These are phyloP conservation scores for Coprinopsis sp. DNA, from an alignment of 768 basidiomycete genomes.

Conservation along the genomic window DNA sequence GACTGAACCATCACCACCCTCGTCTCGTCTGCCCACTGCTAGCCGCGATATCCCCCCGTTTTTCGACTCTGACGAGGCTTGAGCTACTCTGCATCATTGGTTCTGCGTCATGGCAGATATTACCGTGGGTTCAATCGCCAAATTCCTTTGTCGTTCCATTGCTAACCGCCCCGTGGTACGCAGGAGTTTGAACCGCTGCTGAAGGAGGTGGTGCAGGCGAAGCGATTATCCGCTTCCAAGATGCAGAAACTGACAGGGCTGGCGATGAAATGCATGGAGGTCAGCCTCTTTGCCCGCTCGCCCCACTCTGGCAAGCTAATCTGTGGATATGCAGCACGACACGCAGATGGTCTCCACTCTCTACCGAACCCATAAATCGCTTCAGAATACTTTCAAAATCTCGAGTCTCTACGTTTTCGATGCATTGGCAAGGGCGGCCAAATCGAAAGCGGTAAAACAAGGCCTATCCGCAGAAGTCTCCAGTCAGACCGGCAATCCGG, in stretches of 20 bases:
- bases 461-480: slow-evolving; percentile 51
- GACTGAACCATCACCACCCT: slow-evolving; percentile 6
- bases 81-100: background rate
- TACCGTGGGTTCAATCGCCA: background rate
- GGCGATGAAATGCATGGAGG: slow-evolving; percentile 74
- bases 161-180: background rate
- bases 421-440: slow-evolving; percentile 83
- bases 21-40: background rate
- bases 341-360: slow-evolving; percentile 84
- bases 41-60: background rate
- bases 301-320: background rate
- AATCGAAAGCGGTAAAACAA: slow-evolving; percentile 61
- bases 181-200: slow-evolving; percentile 80
- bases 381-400: slow-evolving; percentile 66
- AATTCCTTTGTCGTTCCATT: background rate
- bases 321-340: slow-evolving; percentile 55
- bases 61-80: background rate
- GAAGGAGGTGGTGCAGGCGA: slow-evolving; percentile 77
- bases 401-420: slow-evolving; percentile 92
- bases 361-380: slow-evolving; percentile 83
- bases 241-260: slow-evolving; percentile 74
- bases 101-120: background rate
- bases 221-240: slow-evolving; percentile 83
- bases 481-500: slow-evolving; percentile 60
- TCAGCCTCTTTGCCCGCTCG: slow-evolving; percentile 30